phyloP scores from a whole-genome alignment of 2,329 filamentous ascomycete species.

The Furcasterigmium sp. region DNA sequence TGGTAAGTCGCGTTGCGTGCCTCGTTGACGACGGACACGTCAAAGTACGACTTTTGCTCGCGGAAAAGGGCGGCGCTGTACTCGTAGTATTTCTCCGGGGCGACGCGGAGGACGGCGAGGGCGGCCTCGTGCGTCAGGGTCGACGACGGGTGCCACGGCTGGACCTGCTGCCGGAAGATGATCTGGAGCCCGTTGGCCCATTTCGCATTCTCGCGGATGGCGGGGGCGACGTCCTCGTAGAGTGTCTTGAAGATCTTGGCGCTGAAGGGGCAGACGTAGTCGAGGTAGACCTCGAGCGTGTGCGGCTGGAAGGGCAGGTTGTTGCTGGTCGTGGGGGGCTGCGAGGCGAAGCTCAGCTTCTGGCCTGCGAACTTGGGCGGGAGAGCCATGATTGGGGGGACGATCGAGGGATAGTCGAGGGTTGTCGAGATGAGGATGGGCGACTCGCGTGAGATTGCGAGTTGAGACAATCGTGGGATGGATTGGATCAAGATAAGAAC shows the following conservation, averaged over 20 bases:
- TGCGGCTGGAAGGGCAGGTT: constrained; percentile 41
- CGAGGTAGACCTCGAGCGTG: constrained; percentile 66
- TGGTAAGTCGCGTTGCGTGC: constrained; percentile 78
- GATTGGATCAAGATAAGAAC: not conserved
- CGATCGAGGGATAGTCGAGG: not conserved
- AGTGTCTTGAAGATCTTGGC: constrained; percentile 71
- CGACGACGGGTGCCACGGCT: constrained; percentile 90
- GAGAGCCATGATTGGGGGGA: constrained; percentile 55
- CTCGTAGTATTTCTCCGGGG: constrained; percentile 70
- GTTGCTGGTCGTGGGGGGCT: constrained; percentile 25
- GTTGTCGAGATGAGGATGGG: no score
- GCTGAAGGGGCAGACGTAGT: constrained; percentile 83
- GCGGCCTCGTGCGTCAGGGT: constrained; percentile 79
- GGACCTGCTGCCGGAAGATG: constrained; percentile 86
- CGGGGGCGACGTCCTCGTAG: constrained; percentile 58
- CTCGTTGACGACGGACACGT: constrained; percentile 79
- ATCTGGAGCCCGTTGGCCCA: constrained; percentile 57
- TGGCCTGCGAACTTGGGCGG: constrained; percentile 73
- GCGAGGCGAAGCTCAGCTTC: constrained; percentile 48
- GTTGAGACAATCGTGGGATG: no score
- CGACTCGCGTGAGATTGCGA: no score
- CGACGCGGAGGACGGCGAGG: constrained; percentile 68
- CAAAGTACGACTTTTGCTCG: constrained; percentile 74
- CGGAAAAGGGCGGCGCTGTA: constrained; percentile 65
- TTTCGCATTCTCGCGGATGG: constrained; percentile 53